Percentiles rank a stretch among this genome's conserved stretches.
Evolutionary conservation across 1,284 basidiomycete species (phyloP).

Genomic region (Puccinia polysora): DNA sequence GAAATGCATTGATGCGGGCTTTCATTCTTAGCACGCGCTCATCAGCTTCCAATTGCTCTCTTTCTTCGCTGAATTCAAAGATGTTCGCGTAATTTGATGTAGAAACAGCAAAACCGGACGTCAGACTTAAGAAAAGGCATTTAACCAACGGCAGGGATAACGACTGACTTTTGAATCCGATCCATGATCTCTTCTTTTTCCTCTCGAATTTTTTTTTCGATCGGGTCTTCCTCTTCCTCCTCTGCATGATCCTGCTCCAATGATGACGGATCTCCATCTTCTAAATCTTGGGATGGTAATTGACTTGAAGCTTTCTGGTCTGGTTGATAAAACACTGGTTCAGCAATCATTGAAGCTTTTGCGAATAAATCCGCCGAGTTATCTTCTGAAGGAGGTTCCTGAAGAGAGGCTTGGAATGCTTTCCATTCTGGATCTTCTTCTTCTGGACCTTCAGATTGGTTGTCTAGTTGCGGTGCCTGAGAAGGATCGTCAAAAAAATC

Average conservation of each 20-base stretch:
- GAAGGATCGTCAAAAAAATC: conserved; percentile 42
- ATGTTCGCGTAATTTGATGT: too few relatives aligned
- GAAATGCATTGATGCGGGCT: conserved; percentile 41
- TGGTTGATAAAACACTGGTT: conserved; percentile 42
- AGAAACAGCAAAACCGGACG: too few relatives aligned
- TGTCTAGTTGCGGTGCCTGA: not conserved
- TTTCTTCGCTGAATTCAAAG: conserved; percentile 35
- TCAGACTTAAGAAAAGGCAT: not conserved
- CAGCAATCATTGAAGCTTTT: conserved; percentile 49
- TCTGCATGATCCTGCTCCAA: conserved; percentile 77
- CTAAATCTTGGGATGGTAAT: not conserved
- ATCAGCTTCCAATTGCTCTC: conserved; percentile 43
- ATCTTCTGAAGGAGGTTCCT: conserved; percentile 69
- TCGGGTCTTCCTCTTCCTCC: conserved; percentile 68
- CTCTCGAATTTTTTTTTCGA: conserved; percentile 58
- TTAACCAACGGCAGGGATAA: not conserved
- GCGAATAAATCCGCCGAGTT: conserved; percentile 51
- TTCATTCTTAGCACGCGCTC: conserved; percentile 38
- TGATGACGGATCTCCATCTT: not conserved
- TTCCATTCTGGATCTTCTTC: conserved; percentile 42
- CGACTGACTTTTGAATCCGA: conserved; percentile 37
- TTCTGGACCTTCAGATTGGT: not conserved
- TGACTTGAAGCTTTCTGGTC: conserved; percentile 48
- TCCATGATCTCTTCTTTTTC: conserved; percentile 44
- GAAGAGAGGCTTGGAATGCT: conserved; percentile 48